Evolutionary conservation across 345 rosid species (phyloP).

Genomic region (Aquilaria sinensis): DNA sequence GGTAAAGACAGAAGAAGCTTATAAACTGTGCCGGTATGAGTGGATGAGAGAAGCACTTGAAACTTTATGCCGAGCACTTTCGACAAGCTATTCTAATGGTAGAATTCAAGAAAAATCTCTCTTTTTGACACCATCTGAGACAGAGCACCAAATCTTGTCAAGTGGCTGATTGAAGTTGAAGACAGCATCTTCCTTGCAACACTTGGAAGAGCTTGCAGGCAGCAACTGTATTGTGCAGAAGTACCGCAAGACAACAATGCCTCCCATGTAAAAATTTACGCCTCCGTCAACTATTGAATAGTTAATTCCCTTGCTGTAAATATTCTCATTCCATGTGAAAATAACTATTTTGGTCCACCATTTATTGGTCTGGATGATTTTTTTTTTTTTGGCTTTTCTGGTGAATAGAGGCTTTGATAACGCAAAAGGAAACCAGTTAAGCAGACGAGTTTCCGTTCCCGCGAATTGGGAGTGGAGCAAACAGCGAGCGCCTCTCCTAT

Average conservation of each 20-base stretch:
- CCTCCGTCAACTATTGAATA: constrained; percentile 4
- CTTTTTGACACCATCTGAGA: not conserved
- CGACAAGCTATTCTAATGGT: not conserved
- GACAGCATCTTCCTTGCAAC: constrained; percentile 12
- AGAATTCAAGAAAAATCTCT: constrained; percentile 2
- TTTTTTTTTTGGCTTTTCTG: no score
- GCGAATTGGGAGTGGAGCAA: no score
- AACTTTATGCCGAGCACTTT: constrained; percentile 9
- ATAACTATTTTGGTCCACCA: no score
- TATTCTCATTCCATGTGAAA: not conserved
- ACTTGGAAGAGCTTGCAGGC: constrained; percentile 15
- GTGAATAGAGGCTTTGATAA: no score
- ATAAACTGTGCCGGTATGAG: constrained; percentile 37
- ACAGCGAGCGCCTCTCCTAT: no score
- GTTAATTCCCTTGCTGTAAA: not conserved
- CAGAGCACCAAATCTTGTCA: constrained; percentile 15
- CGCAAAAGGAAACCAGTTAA: no score
- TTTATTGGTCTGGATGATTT: no score
- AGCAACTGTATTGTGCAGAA: constrained; percentile 20
- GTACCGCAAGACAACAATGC: not conserved
- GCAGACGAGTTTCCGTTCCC: no score
- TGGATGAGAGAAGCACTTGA: constrained; percentile 47
- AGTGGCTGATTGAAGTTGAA: constrained; percentile 13
- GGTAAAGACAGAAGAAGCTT: constrained; percentile 31
- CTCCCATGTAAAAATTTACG: not conserved